Percentiles rank a stretch among this genome's conserved stretches.
These are phyloP conservation scores for Ambrosiella beaveri DNA, from an alignment of 2,329 filamentous ascomycete species.

Conservation along the genomic window DNA sequence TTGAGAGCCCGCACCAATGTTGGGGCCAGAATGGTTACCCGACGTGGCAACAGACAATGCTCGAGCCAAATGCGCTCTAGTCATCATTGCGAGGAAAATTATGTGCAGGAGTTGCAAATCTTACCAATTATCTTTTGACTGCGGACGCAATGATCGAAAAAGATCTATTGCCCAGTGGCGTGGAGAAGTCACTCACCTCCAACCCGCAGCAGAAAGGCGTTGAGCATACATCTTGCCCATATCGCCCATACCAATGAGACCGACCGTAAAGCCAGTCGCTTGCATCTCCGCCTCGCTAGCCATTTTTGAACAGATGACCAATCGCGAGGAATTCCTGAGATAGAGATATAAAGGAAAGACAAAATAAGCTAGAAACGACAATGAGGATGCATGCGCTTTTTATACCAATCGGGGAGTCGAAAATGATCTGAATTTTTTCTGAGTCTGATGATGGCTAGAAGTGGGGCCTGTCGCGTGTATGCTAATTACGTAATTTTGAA, in stretches of 20 bases:
- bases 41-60: conserved; percentile 52
- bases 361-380: not conserved
- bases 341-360: not conserved
- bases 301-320: conserved; percentile 8
- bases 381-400: conserved; percentile 1
- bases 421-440: conserved; percentile 5
- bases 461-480: conserved; percentile 5
- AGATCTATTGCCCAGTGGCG: conserved; percentile 6
- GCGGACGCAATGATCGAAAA: conserved; percentile 7
- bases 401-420: conserved; percentile 1
- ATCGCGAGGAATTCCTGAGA: not conserved
- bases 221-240: conserved; percentile 99
- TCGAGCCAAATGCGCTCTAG: conserved; percentile 99
- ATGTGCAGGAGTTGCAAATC: conserved; percentile 15
- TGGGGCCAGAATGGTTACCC: conserved; percentile 61
- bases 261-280: conserved; percentile 48
- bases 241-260: conserved; percentile 96
- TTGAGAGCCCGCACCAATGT: conserved; percentile 50
- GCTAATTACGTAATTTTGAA: not conserved
- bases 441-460: not conserved
- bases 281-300: conserved; percentile 28
- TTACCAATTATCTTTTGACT: conserved; percentile 22
- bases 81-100: conserved; percentile 55
- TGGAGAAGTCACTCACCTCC: conserved; percentile 49
- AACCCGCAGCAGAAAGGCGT: conserved; percentile 74